Percentiles rank a stretch among this genome's conserved stretches.
Conservation (phyloP, 441 rosid genomes). For the Pelargonium fulgidum region DNA sequence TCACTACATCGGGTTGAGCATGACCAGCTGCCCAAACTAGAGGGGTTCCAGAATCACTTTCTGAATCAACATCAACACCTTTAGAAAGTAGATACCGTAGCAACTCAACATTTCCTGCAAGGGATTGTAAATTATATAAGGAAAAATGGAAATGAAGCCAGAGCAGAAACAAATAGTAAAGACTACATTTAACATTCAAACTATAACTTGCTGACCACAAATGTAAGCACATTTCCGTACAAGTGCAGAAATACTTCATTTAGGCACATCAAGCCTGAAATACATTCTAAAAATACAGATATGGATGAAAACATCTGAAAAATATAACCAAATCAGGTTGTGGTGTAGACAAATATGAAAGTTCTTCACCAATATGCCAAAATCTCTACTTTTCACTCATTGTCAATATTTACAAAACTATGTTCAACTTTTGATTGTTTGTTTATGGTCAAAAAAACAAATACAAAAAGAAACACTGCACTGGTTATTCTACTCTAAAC, state of each 20-base stretch:
- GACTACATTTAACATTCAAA: neutral
- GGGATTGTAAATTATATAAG: neutral
- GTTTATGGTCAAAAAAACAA: neutral
- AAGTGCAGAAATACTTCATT: too few relatives aligned
- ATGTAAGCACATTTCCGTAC: too few relatives aligned
- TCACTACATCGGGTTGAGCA: constrained; percentile 58
- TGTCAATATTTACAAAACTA: too few relatives aligned
- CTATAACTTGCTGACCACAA: neutral
- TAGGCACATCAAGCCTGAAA: too few relatives aligned
- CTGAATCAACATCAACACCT: constrained; percentile 59
- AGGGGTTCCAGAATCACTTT: constrained; percentile 88
- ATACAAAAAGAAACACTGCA: neutral
- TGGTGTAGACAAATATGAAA: too few relatives aligned
- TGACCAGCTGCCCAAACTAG: constrained; percentile 95
- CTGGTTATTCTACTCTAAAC: too few relatives aligned
- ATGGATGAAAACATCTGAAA: too few relatives aligned
- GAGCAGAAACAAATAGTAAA: neutral
- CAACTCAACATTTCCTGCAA: constrained; percentile 68
- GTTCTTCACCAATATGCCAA: too few relatives aligned
- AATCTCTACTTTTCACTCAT: too few relatives aligned
- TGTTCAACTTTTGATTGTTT: too few relatives aligned
- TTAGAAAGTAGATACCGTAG: constrained; percentile 51
- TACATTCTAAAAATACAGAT: too few relatives aligned
- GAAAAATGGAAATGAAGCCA: neutral
- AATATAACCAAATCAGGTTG: too few relatives aligned